These are phyloP conservation scores for Pichia sp. DNA, from an alignment of 1,139 yeast genomes.

Conservation along the genomic window DNA sequence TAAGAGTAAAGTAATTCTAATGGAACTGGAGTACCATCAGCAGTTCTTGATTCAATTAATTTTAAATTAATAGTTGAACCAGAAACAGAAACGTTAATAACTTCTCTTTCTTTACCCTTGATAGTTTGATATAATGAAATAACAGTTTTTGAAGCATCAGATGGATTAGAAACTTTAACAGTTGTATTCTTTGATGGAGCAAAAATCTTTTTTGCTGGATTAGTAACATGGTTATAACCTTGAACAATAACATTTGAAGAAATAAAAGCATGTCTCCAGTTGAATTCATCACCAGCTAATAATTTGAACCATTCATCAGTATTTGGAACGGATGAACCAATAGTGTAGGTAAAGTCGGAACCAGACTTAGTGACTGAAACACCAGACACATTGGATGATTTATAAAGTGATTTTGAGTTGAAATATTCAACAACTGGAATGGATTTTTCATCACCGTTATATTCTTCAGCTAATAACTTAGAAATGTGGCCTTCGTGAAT, in stretches of 20 bases:
- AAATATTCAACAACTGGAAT: conserved; percentile 89
- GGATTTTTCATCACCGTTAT: conserved; percentile 58
- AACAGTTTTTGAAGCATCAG: conserved; percentile 47
- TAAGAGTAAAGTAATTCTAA: conserved; percentile 74
- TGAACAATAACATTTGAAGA: conserved; percentile 77
- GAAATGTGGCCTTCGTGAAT: conserved; percentile 87
- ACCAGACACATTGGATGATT: conserved; percentile 27
- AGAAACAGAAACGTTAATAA: conserved; percentile 51
- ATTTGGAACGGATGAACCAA: conserved; percentile 44
- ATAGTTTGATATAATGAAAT: conserved; percentile 64
- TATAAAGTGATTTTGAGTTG: conserved; percentile 38
- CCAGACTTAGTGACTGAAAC: conserved; percentile 35
- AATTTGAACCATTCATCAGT: conserved; percentile 65
- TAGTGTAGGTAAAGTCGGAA: conserved; percentile 34
- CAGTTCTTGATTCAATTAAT: conserved; percentile 85
- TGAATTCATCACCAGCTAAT: conserved; percentile 70
- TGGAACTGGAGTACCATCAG: conserved; percentile 65
- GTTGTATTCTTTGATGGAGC: conserved; percentile 62
- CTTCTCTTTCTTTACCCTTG: conserved; percentile 65
- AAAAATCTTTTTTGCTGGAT: conserved; percentile 74
- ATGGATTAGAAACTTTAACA: conserved; percentile 55
- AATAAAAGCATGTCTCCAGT: conserved; percentile 91
- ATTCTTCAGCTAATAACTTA: conserved; percentile 60
- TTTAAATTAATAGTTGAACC: conserved; percentile 55
- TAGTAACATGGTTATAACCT: conserved; percentile 69